phyloP scores from a whole-genome alignment of 306 rosid genomes.

The Mimosa pudica region DNA sequence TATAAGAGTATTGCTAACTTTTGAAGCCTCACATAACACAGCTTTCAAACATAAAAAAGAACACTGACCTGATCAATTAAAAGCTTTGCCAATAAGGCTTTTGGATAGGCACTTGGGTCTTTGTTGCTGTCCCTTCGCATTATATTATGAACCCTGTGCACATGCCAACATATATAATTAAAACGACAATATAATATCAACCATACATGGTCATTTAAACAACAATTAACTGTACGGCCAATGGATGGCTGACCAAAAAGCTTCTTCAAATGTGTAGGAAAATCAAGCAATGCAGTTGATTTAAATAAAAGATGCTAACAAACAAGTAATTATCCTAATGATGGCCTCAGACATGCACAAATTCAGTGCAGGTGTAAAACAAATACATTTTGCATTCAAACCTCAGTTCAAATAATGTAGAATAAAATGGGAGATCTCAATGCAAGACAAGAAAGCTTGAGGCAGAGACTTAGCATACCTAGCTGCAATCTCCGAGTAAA shows the following conservation, averaged over 20 bases:
- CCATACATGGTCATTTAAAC: constrained; percentile 9
- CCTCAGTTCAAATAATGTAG: constrained; percentile 8
- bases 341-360: constrained; percentile 9
- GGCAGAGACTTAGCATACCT: constrained; percentile 49
- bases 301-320: background rate
- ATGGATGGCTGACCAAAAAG: constrained; percentile 17
- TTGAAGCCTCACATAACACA: constrained; percentile 17
- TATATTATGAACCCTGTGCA: constrained; percentile 75
- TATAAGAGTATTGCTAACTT: constrained; percentile 23
- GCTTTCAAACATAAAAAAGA: constrained; percentile 29
- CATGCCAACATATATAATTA: background rate
- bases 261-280: constrained; percentile 17
- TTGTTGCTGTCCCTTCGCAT: constrained; percentile 72
- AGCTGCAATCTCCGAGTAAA: constrained; percentile 81
- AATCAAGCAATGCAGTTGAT: background rate
- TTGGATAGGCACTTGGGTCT: constrained; percentile 63
- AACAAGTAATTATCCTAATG: constrained; percentile 7
- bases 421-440: background rate
- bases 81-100: constrained; percentile 66
- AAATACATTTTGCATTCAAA: constrained; percentile 11
- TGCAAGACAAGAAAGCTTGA: background rate
- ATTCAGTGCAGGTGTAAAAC: constrained; percentile 15
- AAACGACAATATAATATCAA: background rate
- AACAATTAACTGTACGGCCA: constrained; percentile 12
- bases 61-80: constrained; percentile 69